Percentiles rank a stretch among this genome's conserved stretches.
Evolutionary conservation across 331 rosid species (phyloP).

Genomic region (Quercus lobata): DNA sequence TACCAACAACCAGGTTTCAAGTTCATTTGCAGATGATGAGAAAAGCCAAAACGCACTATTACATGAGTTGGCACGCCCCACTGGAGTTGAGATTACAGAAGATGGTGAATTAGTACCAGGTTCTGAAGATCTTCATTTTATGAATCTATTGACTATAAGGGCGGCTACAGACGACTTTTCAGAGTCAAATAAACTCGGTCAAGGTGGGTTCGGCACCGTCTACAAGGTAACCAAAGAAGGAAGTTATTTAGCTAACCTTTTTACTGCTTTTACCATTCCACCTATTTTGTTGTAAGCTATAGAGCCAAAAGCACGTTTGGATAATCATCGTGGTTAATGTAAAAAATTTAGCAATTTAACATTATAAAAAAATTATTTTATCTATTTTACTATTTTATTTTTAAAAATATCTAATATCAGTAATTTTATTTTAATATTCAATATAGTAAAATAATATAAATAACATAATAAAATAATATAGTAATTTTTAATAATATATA

Average conservation of each 20-base stretch:
- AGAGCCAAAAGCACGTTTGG: no score
- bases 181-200: conserved; percentile 11
- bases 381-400: no score
- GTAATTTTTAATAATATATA: no score
- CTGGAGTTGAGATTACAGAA: neutral
- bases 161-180: conserved; percentile 14
- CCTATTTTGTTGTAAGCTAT: no score
- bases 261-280: no score
- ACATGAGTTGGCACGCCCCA: neutral
- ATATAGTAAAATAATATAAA: no score
- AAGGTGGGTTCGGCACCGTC: conserved; percentile 24
- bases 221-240: conserved; percentile 19
- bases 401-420: accelerated
- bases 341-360: accelerated
- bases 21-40: conserved; percentile 14
- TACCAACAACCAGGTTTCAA: neutral
- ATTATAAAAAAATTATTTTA: accelerated
- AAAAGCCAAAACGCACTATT: neutral
- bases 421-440: no score
- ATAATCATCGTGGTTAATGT: accelerated
- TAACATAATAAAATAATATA: no score
- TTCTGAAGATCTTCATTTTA: conserved; percentile 14
- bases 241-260: no score
- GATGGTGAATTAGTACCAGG: conserved; percentile 14
- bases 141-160: neutral